Percentiles rank a stretch among this genome's conserved stretches.
Evolutionary conservation across 192 early-diverging fungal species (phyloP).

Genomic region (Coemansia sp.): DNA sequence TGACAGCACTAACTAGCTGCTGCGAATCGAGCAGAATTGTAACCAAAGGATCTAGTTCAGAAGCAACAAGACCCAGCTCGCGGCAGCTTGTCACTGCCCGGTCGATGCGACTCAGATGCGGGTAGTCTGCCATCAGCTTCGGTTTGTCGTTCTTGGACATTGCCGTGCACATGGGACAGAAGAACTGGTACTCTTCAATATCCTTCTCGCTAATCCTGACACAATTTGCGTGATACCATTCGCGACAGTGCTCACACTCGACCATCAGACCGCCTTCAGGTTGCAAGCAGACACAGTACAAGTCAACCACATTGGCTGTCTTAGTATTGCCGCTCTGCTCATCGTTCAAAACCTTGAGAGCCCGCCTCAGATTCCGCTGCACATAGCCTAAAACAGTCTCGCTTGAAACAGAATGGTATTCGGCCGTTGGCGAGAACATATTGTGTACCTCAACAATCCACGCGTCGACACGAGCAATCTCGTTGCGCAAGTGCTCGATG

Average conservation of each 20-base stretch:
- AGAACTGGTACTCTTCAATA: slow-evolving; percentile 49
- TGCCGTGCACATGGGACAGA: slow-evolving; percentile 60
- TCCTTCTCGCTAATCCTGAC: slow-evolving; percentile 50
- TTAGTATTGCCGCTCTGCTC: not conserved
- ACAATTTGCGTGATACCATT: slow-evolving; percentile 65
- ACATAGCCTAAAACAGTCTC: slow-evolving; percentile 12
- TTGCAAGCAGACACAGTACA: slow-evolving; percentile 63
- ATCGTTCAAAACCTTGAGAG: slow-evolving; percentile 3
- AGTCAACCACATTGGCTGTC: not conserved
- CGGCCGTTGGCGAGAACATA: slow-evolving; percentile 18
- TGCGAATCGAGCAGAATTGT: slow-evolving; percentile 46
- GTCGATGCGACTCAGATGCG: slow-evolving; percentile 37
- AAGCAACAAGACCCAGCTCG: slow-evolving; percentile 41
- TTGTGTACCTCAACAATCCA: slow-evolving; percentile 19
- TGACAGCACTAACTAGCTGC: slow-evolving; percentile 9
- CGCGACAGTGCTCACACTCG: slow-evolving; percentile 63
- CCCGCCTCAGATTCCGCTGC: slow-evolving; percentile 21
- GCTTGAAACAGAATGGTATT: not conserved
- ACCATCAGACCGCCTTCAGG: slow-evolving; percentile 65
- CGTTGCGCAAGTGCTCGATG: slow-evolving; percentile 10
- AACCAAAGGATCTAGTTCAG: slow-evolving; percentile 51
- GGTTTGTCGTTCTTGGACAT: slow-evolving; percentile 11
- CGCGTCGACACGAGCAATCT: slow-evolving; percentile 12
- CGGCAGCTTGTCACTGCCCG: slow-evolving; percentile 46
- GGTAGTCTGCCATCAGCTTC: slow-evolving; percentile 18